Percentiles rank a stretch among this genome's conserved stretches.
Conservation (phyloP, 148 eudicot genomes). For the Simmondsia chinensis region DNA sequence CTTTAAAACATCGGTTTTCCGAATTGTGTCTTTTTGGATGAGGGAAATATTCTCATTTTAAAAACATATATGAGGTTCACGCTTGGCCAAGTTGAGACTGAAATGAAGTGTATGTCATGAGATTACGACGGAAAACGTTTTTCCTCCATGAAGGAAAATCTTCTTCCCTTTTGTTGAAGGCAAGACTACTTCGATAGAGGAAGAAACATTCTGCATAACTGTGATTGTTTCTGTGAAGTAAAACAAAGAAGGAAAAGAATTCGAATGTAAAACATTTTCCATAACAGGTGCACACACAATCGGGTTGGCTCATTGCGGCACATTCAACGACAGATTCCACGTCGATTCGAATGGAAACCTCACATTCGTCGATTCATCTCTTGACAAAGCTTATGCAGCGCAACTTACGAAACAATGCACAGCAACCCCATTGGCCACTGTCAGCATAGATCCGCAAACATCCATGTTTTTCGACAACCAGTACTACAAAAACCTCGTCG, state of each 20-base stretch:
- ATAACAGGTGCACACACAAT: constrained; percentile 76
- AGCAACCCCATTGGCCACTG: constrained; percentile 18
- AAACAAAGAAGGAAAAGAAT: not conserved
- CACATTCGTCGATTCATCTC: constrained; percentile 37
- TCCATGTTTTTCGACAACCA: constrained; percentile 45
- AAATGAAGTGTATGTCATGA: too few species aligned
- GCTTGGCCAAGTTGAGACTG: too few species aligned
- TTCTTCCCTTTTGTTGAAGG: too few species aligned
- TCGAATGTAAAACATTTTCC: not conserved
- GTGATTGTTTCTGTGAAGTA: not conserved
- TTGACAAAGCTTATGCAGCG: constrained; percentile 38
- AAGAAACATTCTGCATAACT: not conserved
- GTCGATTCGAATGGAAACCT: constrained; percentile 35
- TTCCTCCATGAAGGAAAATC: too few species aligned
- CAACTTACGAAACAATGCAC: constrained; percentile 36
- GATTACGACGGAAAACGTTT: too few species aligned
- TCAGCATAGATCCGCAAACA: constrained; percentile 44
- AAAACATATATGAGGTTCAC: too few species aligned
- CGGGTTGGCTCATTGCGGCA: constrained; percentile 58
- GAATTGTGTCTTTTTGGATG: too few species aligned
- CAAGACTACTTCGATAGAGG: not conserved
- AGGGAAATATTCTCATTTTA: too few species aligned
- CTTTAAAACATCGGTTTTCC: too few species aligned
- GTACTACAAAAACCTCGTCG: constrained; percentile 41
- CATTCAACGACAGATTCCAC: constrained; percentile 45